These are phyloP conservation scores for Amanita rubescens DNA, from an alignment of 768 basidiomycete genomes.

Conservation along the genomic window DNA sequence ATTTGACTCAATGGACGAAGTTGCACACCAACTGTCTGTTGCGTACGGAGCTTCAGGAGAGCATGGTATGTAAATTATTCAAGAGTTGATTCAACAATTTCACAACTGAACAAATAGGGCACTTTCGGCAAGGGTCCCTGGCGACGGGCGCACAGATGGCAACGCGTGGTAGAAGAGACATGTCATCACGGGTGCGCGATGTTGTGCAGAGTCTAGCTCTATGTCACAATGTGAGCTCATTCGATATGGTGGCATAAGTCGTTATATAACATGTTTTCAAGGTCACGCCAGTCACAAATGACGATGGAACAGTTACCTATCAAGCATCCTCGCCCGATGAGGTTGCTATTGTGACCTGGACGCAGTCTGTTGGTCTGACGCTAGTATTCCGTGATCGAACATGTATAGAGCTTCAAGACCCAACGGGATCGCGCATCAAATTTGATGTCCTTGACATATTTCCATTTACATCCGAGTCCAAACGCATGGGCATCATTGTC, in stretches of 20 bases:
- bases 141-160: slow-evolving; percentile 79
- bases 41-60: slow-evolving; percentile 69
- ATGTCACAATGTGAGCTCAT: slow-evolving; percentile 80
- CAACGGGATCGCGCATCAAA: slow-evolving; percentile 50
- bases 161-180: slow-evolving; percentile 82
- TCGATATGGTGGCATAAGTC: neutral
- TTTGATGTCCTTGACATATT: slow-evolving; percentile 93
- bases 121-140: slow-evolving; percentile 47
- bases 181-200: slow-evolving; percentile 90
- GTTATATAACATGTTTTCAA: slow-evolving; percentile 21
- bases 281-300: slow-evolving; percentile 94
- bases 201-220: slow-evolving; percentile 89
- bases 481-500: slow-evolving; percentile 98
- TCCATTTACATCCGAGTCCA: slow-evolving; percentile 97
- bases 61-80: slow-evolving; percentile 31
- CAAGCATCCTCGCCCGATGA: slow-evolving; percentile 99
- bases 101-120: slow-evolving; percentile 19
- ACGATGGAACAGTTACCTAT: slow-evolving; percentile 92
- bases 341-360: slow-evolving; percentile 98
- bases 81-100: neutral
- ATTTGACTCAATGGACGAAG: slow-evolving; percentile 98
- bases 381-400: slow-evolving; percentile 87
- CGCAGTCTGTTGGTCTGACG: slow-evolving; percentile 87
- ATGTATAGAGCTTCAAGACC: slow-evolving; percentile 76
- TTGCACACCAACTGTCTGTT: slow-evolving; percentile 81